phyloP scores from a whole-genome alignment of 495 filamentous ascomycete genomes.

The Trichoderma reesei region DNA sequence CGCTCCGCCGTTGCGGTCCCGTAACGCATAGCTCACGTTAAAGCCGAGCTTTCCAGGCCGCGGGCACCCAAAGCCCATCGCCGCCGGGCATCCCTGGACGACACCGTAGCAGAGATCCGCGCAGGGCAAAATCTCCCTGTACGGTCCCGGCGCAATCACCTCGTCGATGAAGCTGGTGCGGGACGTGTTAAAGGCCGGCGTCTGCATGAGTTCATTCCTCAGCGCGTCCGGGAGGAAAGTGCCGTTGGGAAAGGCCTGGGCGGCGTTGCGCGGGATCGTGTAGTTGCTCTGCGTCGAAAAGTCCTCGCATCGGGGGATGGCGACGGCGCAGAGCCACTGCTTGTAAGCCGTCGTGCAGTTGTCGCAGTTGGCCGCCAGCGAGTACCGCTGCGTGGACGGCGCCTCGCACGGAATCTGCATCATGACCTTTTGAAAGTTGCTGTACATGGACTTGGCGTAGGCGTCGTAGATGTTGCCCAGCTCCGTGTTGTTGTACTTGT shows the following conservation, averaged over 20 bases:
- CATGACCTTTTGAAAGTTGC: constrained; percentile 71
- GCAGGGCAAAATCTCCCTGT: constrained; percentile 87
- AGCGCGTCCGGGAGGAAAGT: constrained; percentile 23
- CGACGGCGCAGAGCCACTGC: constrained; percentile 87
- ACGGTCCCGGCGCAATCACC: constrained; percentile 69
- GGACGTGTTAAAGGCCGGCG: constrained; percentile 37
- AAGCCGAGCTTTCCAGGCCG: constrained; percentile 38
- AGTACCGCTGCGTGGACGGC: constrained; percentile 56
- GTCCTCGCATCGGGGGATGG: constrained; percentile 84
- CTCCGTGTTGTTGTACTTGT: constrained; percentile 36
- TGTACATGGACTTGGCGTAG: constrained; percentile 48
- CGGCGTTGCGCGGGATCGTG: constrained; percentile 60
- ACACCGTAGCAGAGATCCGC: constrained; percentile 73
- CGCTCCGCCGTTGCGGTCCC: constrained; percentile 16
- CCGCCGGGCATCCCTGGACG: constrained; percentile 73
- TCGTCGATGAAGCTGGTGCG: constrained; percentile 65
- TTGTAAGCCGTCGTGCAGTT: constrained; percentile 79
- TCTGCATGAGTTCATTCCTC: constrained; percentile 16
- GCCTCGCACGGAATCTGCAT: constrained; percentile 80
- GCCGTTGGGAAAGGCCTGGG: constrained; percentile 58
- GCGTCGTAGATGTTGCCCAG: constrained; percentile 63
- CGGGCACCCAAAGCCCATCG: constrained; percentile 71
- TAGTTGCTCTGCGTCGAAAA: constrained; percentile 46
- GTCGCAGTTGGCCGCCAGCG: constrained; percentile 61
- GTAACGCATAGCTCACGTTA: constrained; percentile 54